Conservation (phyloP, 176 grass and related monocot genomes). For the Rhipidocladum racemiflorum region DNA sequence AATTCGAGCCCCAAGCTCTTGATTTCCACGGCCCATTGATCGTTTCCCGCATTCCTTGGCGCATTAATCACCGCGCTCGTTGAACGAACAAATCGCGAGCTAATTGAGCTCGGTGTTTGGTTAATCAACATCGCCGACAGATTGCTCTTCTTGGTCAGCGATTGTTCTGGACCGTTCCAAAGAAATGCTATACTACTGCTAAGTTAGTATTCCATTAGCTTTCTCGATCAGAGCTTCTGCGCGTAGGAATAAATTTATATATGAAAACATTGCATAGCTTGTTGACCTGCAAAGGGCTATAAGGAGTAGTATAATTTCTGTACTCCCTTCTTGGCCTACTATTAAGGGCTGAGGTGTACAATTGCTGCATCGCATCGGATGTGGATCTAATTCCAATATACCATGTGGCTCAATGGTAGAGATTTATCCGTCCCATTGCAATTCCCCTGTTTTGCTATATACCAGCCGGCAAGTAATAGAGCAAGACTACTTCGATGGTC, state of each 20-base stretch:
- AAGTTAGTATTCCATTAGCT: not conserved
- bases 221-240: not conserved
- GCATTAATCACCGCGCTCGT: not conserved
- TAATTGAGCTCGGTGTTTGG: not conserved
- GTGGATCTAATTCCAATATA: not conserved
- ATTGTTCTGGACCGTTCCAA: not conserved
- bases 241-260: not conserved
- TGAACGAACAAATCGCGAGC: not conserved
- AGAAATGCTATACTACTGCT: not conserved
- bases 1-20: conserved; percentile 18
- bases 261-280: not conserved
- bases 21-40: conserved; percentile 9
- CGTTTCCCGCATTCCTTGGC: conserved; percentile 8
- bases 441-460: not conserved
- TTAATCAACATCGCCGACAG: not conserved
- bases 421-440: not conserved
- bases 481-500: not conserved
- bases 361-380: not conserved
- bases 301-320: not conserved
- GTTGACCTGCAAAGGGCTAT: not conserved
- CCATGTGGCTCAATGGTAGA: not conserved
- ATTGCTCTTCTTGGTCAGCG: not conserved
- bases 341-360: not conserved
- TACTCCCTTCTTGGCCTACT: not conserved
- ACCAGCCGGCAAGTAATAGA: not conserved